Evolutionary conservation across 805 yeast species (phyloP).

Genomic region (Danielozyma ontarioensis): DNA sequence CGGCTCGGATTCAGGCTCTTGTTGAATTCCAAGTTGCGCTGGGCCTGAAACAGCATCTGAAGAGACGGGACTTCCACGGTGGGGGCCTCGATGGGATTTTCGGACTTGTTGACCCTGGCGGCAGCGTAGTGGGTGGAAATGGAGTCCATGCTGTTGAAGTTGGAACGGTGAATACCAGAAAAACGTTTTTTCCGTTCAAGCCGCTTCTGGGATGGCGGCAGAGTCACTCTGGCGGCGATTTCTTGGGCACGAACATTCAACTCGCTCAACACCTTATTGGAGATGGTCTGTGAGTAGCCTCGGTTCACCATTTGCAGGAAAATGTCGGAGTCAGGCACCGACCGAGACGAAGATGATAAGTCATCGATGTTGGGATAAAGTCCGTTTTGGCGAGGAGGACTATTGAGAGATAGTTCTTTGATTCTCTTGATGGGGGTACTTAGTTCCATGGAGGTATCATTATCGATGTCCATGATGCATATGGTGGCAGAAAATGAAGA

Average conservation of each 20-base stretch:
- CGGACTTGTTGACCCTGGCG: constrained; percentile 4
- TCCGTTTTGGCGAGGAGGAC: constrained; percentile 17
- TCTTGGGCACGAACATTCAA: constrained; percentile 37
- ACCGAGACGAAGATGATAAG: constrained; percentile 4
- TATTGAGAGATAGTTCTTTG: constrained; percentile 23
- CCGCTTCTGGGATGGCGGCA: constrained; percentile 11
- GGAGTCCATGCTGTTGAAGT: constrained; percentile 26
- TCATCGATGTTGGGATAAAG: constrained; percentile 11
- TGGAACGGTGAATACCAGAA: constrained; percentile 28
- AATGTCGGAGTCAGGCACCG: constrained; percentile 4
- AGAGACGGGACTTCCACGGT: background rate
- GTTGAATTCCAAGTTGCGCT: background rate
- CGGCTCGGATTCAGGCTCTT: too few relatives aligned
- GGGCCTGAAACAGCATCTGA: background rate
- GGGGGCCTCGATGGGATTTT: background rate
- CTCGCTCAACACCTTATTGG: constrained; percentile 42
- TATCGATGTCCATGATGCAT: constrained; percentile 3
- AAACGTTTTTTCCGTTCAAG: constrained; percentile 20
- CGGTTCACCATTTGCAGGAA: constrained; percentile 26
- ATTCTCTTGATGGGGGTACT: constrained; percentile 39
- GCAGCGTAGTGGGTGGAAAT: constrained; percentile 22
- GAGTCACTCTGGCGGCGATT: constrained; percentile 20
- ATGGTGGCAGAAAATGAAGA: constrained; percentile 4
- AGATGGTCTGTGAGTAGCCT: constrained; percentile 44
- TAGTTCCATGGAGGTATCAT: constrained; percentile 13